A percentile compares a stretch with the other conserved stretches of the same genome.
Evolutionary conservation across 176 grass and related monocot genomes (phyloP).

Genomic region (Olyra latifolia): DNA sequence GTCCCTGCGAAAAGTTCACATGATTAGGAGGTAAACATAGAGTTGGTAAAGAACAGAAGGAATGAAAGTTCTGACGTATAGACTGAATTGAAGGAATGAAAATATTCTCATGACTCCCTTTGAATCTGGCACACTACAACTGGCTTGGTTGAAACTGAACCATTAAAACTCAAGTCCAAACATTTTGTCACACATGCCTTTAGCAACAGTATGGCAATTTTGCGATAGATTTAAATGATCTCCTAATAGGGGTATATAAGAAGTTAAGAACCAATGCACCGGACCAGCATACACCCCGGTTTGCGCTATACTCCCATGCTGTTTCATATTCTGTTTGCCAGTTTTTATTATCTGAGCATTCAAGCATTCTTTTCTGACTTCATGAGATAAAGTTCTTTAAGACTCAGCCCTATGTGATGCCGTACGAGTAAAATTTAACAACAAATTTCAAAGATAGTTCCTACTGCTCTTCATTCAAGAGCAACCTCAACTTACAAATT

Average conservation of each 20-base stretch:
- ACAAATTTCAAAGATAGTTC: neutral
- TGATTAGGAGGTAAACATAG: constrained; percentile 14
- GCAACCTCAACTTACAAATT: neutral
- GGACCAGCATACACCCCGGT: neutral
- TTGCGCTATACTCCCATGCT: neutral
- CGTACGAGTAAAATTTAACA: neutral
- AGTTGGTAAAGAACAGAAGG: neutral
- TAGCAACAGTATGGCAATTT: neutral
- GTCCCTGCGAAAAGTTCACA: constrained; percentile 37
- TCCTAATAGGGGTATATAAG: neutral
- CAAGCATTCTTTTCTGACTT: neutral
- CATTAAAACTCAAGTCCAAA: neutral
- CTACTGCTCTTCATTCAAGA: neutral
- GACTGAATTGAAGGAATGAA: neutral
- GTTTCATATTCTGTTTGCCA: neutral
- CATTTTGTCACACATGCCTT: neutral
- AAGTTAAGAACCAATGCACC: neutral
- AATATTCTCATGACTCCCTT: neutral
- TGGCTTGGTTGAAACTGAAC: neutral
- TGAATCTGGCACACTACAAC: neutral
- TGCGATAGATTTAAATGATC: neutral
- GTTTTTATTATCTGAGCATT: neutral
- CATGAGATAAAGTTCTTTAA: neutral
- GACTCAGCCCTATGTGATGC: neutral
- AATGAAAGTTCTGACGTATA: neutral